A percentile compares a stretch with the other conserved stretches of the same genome.
These are phyloP conservation scores for Chrysopogon serrulatus DNA, from an alignment of 176 grass and related monocot species.

Conservation along the genomic window DNA sequence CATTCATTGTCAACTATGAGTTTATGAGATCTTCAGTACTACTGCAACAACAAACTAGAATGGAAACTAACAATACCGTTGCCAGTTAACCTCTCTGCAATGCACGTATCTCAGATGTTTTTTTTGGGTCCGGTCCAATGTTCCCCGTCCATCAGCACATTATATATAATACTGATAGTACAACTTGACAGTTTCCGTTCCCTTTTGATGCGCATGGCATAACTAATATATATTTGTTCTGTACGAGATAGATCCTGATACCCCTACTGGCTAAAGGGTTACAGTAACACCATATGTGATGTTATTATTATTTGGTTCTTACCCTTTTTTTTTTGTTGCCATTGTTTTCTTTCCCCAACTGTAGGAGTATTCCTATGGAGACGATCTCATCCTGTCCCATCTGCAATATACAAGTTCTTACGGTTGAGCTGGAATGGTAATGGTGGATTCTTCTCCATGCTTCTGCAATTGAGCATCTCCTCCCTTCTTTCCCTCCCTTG, in stretches of 20 bases:
- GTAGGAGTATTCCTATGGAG: background rate
- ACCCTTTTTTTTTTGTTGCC: too few species aligned
- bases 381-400: slow-evolving; percentile 80
- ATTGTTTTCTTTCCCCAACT: background rate
- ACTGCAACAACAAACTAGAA: background rate
- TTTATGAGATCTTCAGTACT: background rate
- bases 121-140: background rate
- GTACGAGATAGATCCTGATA: background rate
- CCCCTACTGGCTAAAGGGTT: background rate
- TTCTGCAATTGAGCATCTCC: background rate
- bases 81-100: background rate
- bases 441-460: background rate
- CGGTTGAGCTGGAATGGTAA: slow-evolving; percentile 67
- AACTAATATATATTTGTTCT: background rate
- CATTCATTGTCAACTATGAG: background rate
- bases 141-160: background rate
- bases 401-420: slow-evolving; percentile 63
- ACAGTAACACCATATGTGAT: background rate
- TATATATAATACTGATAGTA: background rate
- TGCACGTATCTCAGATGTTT: background rate
- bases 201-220: background rate
- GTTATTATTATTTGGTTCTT: background rate
- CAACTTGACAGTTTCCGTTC: background rate
- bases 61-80: too few species aligned
- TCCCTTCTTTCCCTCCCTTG: background rate